Evolutionary conservation across 768 basidiomycete species (phyloP), one percentile per base, ranked within the genome.

Genomic region (Omphalotus guepiniiformis): DNA sequence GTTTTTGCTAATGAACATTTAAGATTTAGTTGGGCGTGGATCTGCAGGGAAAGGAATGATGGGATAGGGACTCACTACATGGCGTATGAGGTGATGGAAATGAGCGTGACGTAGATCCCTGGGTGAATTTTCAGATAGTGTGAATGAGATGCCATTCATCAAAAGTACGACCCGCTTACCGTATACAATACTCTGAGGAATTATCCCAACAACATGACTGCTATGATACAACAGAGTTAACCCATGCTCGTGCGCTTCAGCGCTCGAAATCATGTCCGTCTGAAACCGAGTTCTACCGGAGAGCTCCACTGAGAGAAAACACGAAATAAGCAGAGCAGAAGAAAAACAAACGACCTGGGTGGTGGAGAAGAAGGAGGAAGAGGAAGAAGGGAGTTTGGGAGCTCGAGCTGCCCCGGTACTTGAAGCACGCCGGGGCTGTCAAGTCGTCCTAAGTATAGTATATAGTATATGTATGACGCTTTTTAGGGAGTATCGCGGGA

Each of bases 181-280:
- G 12, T 47, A 47, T 37, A 47, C 45, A 18, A 47, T 15, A 15
- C 34, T 47, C 11, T 47, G 45, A 18, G 45, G 45, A 25, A 47
- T 38, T 7, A 47, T 25, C 28, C 34, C 45, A 12, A 47, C 28
- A 26, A 47, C 34, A 28, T 47, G 45, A 6, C 45, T 36, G 25
- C 45, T 47, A 22, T 47, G 45, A 38, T 47, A 47, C 7, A 47
- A 26, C 35, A 47, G 13, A 25, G 11, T 36, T 36, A 47, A 25
- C 26, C 30, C 45, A 9, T 38, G 45, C 13, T 38, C 35, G 26
- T 47, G 45, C 28, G 32, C 42, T 16, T 44, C 42, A 26, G 19
- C 28, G 21, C 29, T 19, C n/a, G n/a, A n/a, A n/a, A n/a, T n/a
- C n/a, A n/a, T n/a, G n/a, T n/a, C n/a, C n/a, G n/a, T n/a, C n/a